Base-by-base conservation (phyloP, 2,329 filamentous ascomycete genomes). In the Immersiporthe knoxdaviesiana region DNA sequence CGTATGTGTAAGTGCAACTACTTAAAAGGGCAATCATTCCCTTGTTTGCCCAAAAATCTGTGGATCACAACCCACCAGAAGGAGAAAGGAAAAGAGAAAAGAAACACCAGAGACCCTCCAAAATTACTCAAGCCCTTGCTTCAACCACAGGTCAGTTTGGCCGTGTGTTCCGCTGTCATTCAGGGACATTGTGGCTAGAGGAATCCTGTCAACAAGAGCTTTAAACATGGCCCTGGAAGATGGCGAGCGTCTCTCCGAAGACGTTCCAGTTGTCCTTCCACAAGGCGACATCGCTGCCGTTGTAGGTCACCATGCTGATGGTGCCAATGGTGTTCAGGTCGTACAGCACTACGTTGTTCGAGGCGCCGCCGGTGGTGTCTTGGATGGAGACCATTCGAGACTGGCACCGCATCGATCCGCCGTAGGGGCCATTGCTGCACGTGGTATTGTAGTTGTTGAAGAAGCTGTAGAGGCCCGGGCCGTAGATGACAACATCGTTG, bases 391-490 rank as follows among this genome's bases (percentile, higher is more conserved):
- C 73, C 62, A 84, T 82, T 41, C 81, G 79, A 39, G 81, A 79
- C 74, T 86, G 84, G 74, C 84, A 86, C 58, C 79, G 78, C 39
- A 79, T 78, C 5, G 75, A 79, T 14, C 78, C 77, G 6, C 75
- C 78, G 4, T 67, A 63, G 3, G 70, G 70, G 37, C 77, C 76
- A 44, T 79, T 78, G 54, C 81, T 82, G 74, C 84, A 86, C 2
- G 75, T 73, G 14, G 82, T 83, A 65, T 80, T 83, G 78, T 90
- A 90, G 77, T 90, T 89, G 77, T 88, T 84, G 78, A 90, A 91
- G 82, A 91, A 91, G 21, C 84, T 87, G 79, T 92, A 92, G 18
- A 91, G 74, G 0, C 90, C 90, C 0, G 85, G 87, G 8, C 89
- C 89, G 71, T 90, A 90, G 27, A 87, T 78, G 37, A 84, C 80